phyloP scores from a whole-genome alignment of 305 asterid species.

The Plantago coronopus region DNA sequence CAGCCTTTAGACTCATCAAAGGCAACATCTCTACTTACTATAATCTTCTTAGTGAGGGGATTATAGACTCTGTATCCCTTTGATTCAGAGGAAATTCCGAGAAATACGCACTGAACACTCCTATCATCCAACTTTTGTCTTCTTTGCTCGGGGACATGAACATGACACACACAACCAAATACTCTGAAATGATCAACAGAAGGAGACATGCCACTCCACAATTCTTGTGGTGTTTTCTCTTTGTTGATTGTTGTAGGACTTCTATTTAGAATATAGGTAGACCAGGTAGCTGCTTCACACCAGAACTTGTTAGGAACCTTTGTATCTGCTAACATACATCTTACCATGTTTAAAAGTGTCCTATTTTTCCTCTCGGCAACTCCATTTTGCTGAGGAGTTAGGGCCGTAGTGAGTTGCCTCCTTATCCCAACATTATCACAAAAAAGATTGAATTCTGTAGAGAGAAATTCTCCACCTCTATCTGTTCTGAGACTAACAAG shows the following conservation, averaged over 20 bases:
- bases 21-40: not conserved
- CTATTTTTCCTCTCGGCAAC: slow-evolving; percentile 17
- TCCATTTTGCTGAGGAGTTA: too few species aligned
- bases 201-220: slow-evolving; percentile 16
- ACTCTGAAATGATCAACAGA: slow-evolving; percentile 1
- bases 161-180: slow-evolving; percentile 17
- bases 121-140: slow-evolving; percentile 9
- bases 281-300: slow-evolving; percentile 15
- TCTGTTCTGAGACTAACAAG: too few species aligned
- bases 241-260: not conserved
- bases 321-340: not conserved
- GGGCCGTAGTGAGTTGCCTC: slow-evolving; percentile 16
- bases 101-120: not conserved
- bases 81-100: slow-evolving; percentile 23
- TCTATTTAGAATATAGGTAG: not conserved
- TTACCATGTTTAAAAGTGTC: slow-evolving; percentile 9
- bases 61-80: slow-evolving; percentile 8
- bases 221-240: not conserved
- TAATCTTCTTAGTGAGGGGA: not conserved
- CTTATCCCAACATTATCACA: too few species aligned
- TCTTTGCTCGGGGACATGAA: slow-evolving; percentile 8
- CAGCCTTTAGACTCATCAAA: slow-evolving; percentile 10
- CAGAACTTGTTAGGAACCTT: slow-evolving; percentile 12
- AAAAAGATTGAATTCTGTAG: too few species aligned
- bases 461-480: too few species aligned